Base-by-base conservation (phyloP, 345 rosid species). In the Trapa bicornis region DNA sequence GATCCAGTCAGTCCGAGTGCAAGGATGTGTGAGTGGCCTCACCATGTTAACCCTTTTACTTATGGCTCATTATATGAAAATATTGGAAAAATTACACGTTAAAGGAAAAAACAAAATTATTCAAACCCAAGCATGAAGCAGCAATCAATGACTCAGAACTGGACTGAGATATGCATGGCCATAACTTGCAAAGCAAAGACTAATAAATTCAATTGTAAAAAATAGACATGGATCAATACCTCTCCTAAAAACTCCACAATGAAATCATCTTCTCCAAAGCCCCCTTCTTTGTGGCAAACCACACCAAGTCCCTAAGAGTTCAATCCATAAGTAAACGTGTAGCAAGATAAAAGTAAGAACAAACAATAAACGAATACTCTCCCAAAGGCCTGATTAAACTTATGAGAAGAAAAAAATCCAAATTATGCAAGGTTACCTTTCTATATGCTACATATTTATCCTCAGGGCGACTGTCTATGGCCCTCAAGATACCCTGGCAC, bases 181-280 rank as follows among this genome's bases (percentile, higher is more conserved):
- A 6, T 45, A 7, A 11, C 7, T 45, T 45, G 48, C 11, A 2
- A 45, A 13, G 11, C 7, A 45, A 45, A 32, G 37, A 38, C 32
- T 13, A 10, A 9, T 58, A 35, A 58, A 9, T 32, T 58, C 63
- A 58, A 22, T 17, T 1, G 32, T 38, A 58, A 58, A 9, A 58
- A 11, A 2, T 50, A 5, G 29, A 54, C 43, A 33, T 53, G 61
- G 72, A 78, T 65, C 76, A 77, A 64, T 80, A 95, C 99, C 99
- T 95, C 99, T 82, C 99, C 99, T 76, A 95, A 75, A 81, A 95
- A 95, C 77, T 95, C 97, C 74, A 95, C 97, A 81, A 95, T 91
- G 77, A 95, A 95, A 76, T 95, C 99, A n/a, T 95, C 97, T 56
- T 75, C 85, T 70, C 80, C 89, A 78, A 95, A 95, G 69, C 99